These are phyloP conservation scores for Cytospora leucostoma DNA, from an alignment of 2,329 filamentous ascomycete species.

Conservation along the genomic window DNA sequence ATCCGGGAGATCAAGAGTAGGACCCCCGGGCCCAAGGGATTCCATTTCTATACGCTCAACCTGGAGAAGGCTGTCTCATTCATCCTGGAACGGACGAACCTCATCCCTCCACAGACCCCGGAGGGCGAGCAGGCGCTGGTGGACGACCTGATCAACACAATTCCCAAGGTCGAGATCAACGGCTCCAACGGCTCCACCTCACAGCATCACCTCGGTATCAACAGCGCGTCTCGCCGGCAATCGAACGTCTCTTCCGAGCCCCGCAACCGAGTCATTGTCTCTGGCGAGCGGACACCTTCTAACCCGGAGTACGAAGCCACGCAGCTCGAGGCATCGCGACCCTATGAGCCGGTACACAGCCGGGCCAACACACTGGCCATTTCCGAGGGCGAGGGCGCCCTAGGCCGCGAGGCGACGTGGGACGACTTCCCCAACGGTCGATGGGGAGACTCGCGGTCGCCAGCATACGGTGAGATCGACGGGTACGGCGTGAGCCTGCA, in stretches of 20 bases:
- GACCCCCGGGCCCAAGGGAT: constrained; percentile 68
- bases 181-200: constrained; percentile 42
- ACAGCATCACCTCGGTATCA: constrained; percentile 19
- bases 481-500: constrained; percentile 97
- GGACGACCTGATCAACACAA: constrained; percentile 48
- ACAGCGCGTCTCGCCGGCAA: constrained; percentile 55
- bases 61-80: constrained; percentile 95
- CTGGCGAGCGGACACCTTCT: constrained; percentile 56
- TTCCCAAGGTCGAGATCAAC: constrained; percentile 55
- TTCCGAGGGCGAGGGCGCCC: constrained; percentile 85
- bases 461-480: constrained; percentile 94
- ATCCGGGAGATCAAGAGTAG: constrained; percentile 65
- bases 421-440: constrained; percentile 97
- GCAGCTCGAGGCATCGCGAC: constrained; percentile 76
- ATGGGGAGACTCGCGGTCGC: constrained; percentile 90
- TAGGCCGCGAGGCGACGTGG: constrained; percentile 96
- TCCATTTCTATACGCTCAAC: constrained; percentile 98
- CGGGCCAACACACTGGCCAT: constrained; percentile 87
- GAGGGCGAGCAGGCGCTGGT: constrained; percentile 53
- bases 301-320: constrained; percentile 70
- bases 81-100: constrained; percentile 79
- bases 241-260: constrained; percentile 83
- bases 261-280: constrained; percentile 84
- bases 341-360: constrained; percentile 70
- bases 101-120: constrained; percentile 66